phyloP scores from a whole-genome alignment of 441 rosid genomes.

The Bocquillonia castaneifolia region DNA sequence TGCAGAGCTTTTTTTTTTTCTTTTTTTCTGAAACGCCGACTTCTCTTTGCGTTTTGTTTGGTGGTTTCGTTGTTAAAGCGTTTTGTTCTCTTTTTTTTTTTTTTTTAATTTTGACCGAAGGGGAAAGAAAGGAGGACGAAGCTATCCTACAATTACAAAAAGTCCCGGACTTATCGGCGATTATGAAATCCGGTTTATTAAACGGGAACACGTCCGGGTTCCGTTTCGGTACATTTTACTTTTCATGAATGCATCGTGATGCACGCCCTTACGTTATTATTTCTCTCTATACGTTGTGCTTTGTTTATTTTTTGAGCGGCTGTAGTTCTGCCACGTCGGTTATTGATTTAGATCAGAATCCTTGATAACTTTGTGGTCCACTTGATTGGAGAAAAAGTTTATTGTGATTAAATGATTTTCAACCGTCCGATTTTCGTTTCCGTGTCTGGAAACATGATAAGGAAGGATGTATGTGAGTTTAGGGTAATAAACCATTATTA shows the following conservation, averaged over 20 bases:
- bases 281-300: not conserved
- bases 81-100: not conserved
- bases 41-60: not conserved
- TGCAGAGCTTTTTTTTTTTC: not conserved
- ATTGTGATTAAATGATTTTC: not conserved
- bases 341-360: not conserved
- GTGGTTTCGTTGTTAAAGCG: not conserved
- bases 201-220: constrained; percentile 66
- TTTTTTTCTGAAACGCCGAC: constrained; percentile 25
- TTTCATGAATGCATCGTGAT: constrained; percentile 25
- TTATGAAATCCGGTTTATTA: constrained; percentile 57
- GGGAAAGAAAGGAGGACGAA: constrained; percentile 10
- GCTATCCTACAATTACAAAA: constrained; percentile 31
- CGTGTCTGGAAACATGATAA: not conserved
- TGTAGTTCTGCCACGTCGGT: constrained; percentile 14
- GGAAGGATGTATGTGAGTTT: not conserved
- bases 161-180: constrained; percentile 68
- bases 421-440: not conserved
- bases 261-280: constrained; percentile 27
- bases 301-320: not conserved
- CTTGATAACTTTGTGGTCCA: not conserved
- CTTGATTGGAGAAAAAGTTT: not conserved
- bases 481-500: not conserved
- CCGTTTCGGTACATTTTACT: constrained; percentile 32
- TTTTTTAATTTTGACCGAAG: constrained; percentile 30